A percentile compares a stretch with the other conserved stretches of the same genome.
These are phyloP conservation scores for Grosmannia huntii DNA, from an alignment of 2,329 filamentous ascomycete species.

Conservation along the genomic window DNA sequence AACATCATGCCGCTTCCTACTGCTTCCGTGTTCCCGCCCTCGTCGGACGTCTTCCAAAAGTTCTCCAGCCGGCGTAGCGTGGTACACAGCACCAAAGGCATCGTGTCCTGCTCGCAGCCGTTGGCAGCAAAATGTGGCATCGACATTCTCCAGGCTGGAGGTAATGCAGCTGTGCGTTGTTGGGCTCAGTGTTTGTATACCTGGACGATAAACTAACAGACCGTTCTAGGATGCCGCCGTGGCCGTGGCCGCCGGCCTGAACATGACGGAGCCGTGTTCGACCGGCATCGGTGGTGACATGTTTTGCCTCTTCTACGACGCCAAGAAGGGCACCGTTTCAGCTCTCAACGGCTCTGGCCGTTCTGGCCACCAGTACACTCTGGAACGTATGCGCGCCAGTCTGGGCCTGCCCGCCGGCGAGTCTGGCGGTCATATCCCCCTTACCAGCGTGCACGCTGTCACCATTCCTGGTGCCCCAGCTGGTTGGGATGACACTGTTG, in stretches of 20 bases:
- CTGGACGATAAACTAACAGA: conserved; percentile 49
- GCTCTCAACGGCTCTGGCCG: conserved; percentile 92
- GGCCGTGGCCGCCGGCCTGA: conserved; percentile 81
- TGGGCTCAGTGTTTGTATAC: conserved; percentile 81
- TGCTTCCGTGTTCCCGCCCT: conserved; percentile 31
- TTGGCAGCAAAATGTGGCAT: conserved; percentile 78
- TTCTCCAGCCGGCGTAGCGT: conserved; percentile 69
- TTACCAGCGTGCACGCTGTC: conserved; percentile 63
- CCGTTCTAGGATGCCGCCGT: conserved; percentile 74
- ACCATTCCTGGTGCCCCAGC: conserved; percentile 85
- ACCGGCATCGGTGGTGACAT: conserved; percentile 96
- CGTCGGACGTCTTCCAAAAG: conserved; percentile 39
- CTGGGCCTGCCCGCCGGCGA: conserved; percentile 51
- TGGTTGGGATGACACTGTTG: conserved; percentile 83
- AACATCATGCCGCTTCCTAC: conserved; percentile 33
- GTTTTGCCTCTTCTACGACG: conserved; percentile 90
- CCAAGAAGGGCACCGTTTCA: conserved; percentile 65
- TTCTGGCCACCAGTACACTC: conserved; percentile 52
- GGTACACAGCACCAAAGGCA: conserved; percentile 81
- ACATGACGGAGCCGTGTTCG: conserved; percentile 83
- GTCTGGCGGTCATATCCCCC: conserved; percentile 31
- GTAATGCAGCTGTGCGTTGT: conserved; percentile 76
- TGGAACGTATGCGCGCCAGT: conserved; percentile 57
- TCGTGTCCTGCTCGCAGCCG: conserved; percentile 79
- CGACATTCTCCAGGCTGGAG: conserved; percentile 64